Evolutionary conservation across 768 basidiomycete genomes (phyloP).

Genomic region (Lanmaoa rubissima): DNA sequence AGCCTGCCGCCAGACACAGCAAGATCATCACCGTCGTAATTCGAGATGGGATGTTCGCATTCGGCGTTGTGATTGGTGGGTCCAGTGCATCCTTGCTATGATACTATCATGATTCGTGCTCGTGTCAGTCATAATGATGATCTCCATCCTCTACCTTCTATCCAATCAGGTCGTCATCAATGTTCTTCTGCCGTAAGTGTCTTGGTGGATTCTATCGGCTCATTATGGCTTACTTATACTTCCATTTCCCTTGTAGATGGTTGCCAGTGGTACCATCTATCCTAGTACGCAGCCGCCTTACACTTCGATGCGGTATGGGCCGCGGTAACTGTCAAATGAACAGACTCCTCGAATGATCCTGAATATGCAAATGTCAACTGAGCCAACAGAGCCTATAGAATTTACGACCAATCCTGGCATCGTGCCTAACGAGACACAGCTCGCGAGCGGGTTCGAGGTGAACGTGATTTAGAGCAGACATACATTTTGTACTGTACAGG

Average conservation of each 20-base stretch:
- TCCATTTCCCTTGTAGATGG: constrained; percentile 10
- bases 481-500: background rate
- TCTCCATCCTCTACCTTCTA: background rate
- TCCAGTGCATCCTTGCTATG: background rate
- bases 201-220: background rate
- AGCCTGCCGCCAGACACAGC: constrained; percentile 11
- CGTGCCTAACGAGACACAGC: background rate
- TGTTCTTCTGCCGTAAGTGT: constrained; percentile 18
- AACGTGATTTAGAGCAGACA: background rate
- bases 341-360: constrained; percentile 23
- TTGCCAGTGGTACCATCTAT: constrained; percentile 5
- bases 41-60: constrained; percentile 18
- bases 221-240: background rate
- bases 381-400: constrained; percentile 8
- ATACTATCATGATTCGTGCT: background rate
- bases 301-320: background rate
- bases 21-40: constrained; percentile 10
- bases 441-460: background rate
- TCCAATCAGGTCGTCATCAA: constrained; percentile 9
- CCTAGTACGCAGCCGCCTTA: constrained; percentile 6
- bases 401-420: constrained; percentile 7
- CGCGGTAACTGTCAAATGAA: background rate
- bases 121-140: background rate
- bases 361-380: constrained; percentile 16
- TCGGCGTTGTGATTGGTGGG: constrained; percentile 8